Evolutionary conservation across 768 basidiomycete genomes (phyloP), one percentile per base, ranked within the genome.

Genomic region (Russula griseocarnosa): DNA sequence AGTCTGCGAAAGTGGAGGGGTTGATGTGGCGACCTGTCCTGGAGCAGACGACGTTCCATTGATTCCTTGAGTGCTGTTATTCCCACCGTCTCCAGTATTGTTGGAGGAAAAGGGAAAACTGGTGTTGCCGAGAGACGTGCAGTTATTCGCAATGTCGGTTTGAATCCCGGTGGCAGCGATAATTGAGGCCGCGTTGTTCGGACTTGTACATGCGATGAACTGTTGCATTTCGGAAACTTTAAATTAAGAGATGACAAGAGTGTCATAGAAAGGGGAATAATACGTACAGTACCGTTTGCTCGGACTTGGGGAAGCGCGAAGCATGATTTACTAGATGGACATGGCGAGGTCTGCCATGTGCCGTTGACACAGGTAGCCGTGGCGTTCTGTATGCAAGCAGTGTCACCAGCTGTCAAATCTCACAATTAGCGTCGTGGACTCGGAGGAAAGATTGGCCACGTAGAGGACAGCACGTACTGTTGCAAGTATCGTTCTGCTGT

Each of bases 181-280:
- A 10, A 80, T 67, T 1, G 79, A 74, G 5, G 76, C 66, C 0
- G 82, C 85, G 30, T 76, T 79, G n/a, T 72, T 73, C 65, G 78
- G 71, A 66, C 79, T 82, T 4, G 83, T 83, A 73, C 85, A 87
- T 1, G 76, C 73, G n/a, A 86, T 63, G 36, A 72, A 71, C 83
- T 85, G 61, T 1, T 44, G 2, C 0, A 42, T 14, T 50, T 30
- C 13, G 24, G 38, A 20, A 42, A 20, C 38, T 56, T 20, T 28
- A 60, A 7, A 54, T 20, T 28, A 60, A 7, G 55, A 46, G 55
- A 24, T 11, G 32, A 24, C 18, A 55, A 38, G 2, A 47, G 34
- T 30, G n/a, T n/a, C n/a, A n/a, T n/a, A 11, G 20, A 28, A 47
- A 6, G 49, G 3, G 4, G 52, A 26, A 52, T 32, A 34, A 36